Evolutionary conservation across 83 land plant genomes (phyloP).

Genomic region (Larix sibirica): DNA sequence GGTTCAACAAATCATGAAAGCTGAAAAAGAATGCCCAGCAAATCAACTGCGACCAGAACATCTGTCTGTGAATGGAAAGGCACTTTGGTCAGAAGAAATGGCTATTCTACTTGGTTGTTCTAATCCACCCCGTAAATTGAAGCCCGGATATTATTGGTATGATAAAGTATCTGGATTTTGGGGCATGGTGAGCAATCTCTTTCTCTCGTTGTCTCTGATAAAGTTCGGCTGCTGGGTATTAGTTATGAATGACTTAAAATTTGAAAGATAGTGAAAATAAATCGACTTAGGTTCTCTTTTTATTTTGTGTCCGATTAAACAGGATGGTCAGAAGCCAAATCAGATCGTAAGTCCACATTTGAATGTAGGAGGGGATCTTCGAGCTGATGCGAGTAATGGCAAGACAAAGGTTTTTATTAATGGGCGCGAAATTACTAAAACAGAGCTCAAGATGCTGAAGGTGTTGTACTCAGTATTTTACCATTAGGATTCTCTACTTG

Average conservation of each 20-base stretch:
- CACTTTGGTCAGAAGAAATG: slow-evolving; percentile 66
- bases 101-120: slow-evolving; percentile 52
- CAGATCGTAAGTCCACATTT: slow-evolving; percentile 69
- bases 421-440: slow-evolving; percentile 81
- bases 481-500: background rate
- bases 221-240: background rate
- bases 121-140: slow-evolving; percentile 77
- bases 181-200: slow-evolving; percentile 79
- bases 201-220: slow-evolving; percentile 3
- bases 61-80: slow-evolving; percentile 76
- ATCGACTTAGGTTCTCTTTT: background rate
- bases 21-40: slow-evolving; percentile 65
- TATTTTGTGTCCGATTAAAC: slow-evolving; percentile 22
- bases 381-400: slow-evolving; percentile 82
- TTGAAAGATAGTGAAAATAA: background rate
- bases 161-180: slow-evolving; percentile 89
- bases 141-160: slow-evolving; percentile 96
- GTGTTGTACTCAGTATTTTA: slow-evolving; percentile 28
- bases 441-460: slow-evolving; percentile 81
- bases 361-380: slow-evolving; percentile 63
- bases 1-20: slow-evolving; percentile 71
- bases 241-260: background rate
- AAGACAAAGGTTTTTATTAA: slow-evolving; percentile 73
- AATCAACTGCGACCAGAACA: slow-evolving; percentile 76
- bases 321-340: slow-evolving; percentile 88